phyloP scores from a whole-genome alignment of 345 rosid species.

The Citrus australasica region DNA sequence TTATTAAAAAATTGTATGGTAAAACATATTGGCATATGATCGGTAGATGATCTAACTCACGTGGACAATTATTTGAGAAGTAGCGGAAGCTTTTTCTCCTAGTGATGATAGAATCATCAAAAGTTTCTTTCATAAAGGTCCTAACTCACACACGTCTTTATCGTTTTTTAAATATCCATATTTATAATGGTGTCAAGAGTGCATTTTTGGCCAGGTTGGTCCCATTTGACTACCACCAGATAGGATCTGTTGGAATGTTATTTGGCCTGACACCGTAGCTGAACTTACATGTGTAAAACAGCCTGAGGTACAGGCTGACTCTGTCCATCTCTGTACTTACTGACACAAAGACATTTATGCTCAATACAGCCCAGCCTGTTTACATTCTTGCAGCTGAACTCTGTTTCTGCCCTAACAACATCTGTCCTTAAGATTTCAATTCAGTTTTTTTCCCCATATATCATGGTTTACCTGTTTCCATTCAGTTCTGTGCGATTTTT shows the following conservation, averaged over 20 bases:
- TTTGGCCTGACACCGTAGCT: background rate
- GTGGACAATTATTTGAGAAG: background rate
- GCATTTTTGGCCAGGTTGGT: background rate
- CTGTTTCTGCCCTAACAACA: background rate
- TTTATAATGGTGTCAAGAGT: background rate
- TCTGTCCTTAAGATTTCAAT: background rate
- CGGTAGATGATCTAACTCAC: background rate
- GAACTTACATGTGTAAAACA: background rate
- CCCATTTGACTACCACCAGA: background rate
- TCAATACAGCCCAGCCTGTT: too few species aligned
- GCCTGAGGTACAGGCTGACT: background rate
- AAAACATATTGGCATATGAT: background rate
- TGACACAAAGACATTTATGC: too few species aligned
- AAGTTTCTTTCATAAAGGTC: too few species aligned
- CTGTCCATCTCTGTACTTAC: background rate
- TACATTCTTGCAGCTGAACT: background rate
- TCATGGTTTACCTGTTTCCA: too few species aligned
- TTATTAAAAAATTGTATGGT: background rate
- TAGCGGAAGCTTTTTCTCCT: background rate
- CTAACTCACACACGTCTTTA: background rate
- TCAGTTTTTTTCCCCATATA: background rate
- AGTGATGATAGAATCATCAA: background rate
- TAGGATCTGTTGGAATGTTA: background rate
- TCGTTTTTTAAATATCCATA: background rate
- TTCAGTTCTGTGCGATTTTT: too few species aligned